A percentile compares a stretch with the other conserved stretches of the same genome.
phyloP scores from a whole-genome alignment of 225 moss, liverwort and hornwort genomes.

The Climacium dendroides region DNA sequence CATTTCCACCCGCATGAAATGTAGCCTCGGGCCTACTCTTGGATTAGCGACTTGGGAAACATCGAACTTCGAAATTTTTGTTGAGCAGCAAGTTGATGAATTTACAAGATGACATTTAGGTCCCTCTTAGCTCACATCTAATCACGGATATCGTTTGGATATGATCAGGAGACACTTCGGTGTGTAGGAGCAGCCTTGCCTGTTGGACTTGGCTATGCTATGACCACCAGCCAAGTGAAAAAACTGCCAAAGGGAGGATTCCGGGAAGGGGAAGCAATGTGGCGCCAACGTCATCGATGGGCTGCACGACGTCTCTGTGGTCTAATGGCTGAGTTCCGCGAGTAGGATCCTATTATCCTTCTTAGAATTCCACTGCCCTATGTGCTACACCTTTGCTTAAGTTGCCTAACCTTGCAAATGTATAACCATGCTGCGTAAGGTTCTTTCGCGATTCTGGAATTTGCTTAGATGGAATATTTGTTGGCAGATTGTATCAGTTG shows the following conservation, averaged over 20 bases:
- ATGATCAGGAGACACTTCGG: conserved; percentile 49
- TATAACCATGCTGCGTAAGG: neutral
- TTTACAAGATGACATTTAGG: neutral
- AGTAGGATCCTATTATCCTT: conserved; percentile 25
- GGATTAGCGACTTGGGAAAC: neutral
- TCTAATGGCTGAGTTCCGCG: conserved; percentile 64
- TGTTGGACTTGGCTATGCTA: conserved; percentile 72
- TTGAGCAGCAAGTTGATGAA: neutral
- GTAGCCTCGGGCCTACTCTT: neutral
- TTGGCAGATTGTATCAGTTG: neutral
- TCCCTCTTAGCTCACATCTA: neutral
- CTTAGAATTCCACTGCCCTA: neutral
- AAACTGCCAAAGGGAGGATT: conserved; percentile 37
- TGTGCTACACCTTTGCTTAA: neutral
- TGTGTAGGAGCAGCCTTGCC: conserved; percentile 78
- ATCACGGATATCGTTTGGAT: neutral
- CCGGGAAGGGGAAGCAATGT: conserved; percentile 57
- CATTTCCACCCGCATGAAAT: neutral
- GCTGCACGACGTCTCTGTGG: conserved; percentile 73
- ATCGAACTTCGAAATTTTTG: neutral
- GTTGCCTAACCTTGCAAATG: neutral
- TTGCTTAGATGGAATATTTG: neutral
- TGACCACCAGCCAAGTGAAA: conserved; percentile 46
- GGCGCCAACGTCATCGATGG: conserved; percentile 89
- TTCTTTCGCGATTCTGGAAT: neutral